phyloP scores from a whole-genome alignment of 768 basidiomycete genomes.

The Tylopilus plumbeoviolaceoides region DNA sequence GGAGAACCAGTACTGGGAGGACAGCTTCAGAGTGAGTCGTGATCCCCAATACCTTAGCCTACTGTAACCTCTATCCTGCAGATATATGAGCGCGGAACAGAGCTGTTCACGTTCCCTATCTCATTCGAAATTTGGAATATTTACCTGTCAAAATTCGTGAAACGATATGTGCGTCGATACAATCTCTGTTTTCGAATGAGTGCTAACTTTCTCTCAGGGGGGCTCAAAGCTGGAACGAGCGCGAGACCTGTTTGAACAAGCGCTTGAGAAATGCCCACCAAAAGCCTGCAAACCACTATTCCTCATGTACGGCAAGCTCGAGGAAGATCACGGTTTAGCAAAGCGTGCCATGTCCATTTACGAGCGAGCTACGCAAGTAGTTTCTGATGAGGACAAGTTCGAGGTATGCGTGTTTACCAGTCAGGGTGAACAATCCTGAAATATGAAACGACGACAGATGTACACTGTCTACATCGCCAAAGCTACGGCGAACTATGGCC shows the following conservation, averaged over 20 bases:
- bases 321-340: conserved; percentile 92
- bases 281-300: conserved; percentile 94
- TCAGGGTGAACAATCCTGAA: neutral
- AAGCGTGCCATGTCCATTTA: conserved; percentile 96
- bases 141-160: conserved; percentile 94
- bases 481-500: conserved; percentile 90
- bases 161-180: conserved; percentile 74
- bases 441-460: conserved; percentile 53
- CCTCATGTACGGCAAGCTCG: conserved; percentile 92
- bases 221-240: conserved; percentile 92
- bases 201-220: conserved; percentile 46
- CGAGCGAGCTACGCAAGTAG: conserved; percentile 85
- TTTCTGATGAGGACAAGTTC: conserved; percentile 89
- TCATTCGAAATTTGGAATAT: conserved; percentile 99
- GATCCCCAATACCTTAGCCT: neutral
- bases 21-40: conserved; percentile 90
- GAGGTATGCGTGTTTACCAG: conserved; percentile 55
- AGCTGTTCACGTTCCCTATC: conserved; percentile 95
- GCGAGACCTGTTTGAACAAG: conserved; percentile 97
- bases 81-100: conserved; percentile 96
- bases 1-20: conserved; percentile 97
- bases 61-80: conserved; percentile 25
- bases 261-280: conserved; percentile 91
- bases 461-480: conserved; percentile 97
- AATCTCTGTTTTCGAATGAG: neutral